Percentiles rank a stretch among this genome's conserved stretches.
Conservation (phyloP, 306 rosid genomes). For the Gastrolobium villosum region DNA sequence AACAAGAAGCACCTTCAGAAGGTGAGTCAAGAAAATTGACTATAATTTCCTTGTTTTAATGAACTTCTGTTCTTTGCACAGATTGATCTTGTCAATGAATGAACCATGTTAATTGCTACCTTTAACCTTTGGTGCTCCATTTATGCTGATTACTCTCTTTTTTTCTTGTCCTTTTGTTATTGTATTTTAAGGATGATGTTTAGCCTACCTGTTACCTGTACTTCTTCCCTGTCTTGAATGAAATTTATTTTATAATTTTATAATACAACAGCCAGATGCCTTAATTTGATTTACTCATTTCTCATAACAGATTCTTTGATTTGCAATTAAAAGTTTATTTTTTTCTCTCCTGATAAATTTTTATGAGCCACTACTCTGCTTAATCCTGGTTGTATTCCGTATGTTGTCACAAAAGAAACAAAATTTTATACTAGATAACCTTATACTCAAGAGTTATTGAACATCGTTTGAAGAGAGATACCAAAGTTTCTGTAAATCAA, state of each 20-base stretch:
- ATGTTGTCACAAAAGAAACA: not conserved
- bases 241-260: not conserved
- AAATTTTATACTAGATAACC: slow-evolving; percentile 13
- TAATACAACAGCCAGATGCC: not conserved
- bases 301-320: not conserved
- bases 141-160: not conserved
- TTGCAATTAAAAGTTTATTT: not conserved
- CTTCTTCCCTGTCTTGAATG: not conserved
- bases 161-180: slow-evolving; percentile 22
- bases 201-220: not conserved
- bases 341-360: not conserved
- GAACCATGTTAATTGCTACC: slow-evolving; percentile 21
- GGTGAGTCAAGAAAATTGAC: slow-evolving; percentile 53
- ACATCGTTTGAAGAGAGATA: too few species aligned
- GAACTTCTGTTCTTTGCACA: not conserved
- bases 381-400: not conserved
- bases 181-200: not conserved
- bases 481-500: too few species aligned
- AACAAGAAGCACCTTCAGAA: slow-evolving; percentile 69
- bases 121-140: not conserved
- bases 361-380: not conserved
- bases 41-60: slow-evolving; percentile 17
- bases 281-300: slow-evolving; percentile 22
- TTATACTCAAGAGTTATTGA: too few species aligned
- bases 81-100: slow-evolving; percentile 23